Evolutionary conservation across 164 flowering plant genomes (phyloP).

Genomic region (Taxillus chinensis): DNA sequence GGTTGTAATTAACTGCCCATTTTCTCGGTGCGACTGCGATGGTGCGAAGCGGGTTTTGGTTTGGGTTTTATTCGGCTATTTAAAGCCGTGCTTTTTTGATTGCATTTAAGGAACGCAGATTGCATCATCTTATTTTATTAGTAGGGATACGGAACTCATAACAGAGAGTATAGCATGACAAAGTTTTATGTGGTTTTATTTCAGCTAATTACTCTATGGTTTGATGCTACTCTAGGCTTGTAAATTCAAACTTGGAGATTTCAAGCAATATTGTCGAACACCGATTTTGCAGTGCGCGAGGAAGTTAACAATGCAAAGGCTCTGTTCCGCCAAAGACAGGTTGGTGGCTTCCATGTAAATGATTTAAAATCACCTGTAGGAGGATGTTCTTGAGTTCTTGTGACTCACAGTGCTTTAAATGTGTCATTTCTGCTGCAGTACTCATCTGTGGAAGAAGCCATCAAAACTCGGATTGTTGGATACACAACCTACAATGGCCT

Average conservation of each 20-base stretch:
- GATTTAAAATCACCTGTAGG: too few species aligned
- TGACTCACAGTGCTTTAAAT: too few species aligned
- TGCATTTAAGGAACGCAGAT: too few species aligned
- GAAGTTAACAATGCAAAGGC: conserved; percentile 87
- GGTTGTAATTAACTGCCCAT: too few species aligned
- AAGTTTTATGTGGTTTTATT: neutral
- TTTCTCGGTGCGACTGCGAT: too few species aligned
- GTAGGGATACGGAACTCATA: too few species aligned
- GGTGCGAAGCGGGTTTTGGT: too few species aligned
- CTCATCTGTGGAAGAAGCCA: conserved; percentile 81
- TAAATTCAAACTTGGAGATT: conserved; percentile 85
- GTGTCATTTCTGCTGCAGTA: conserved; percentile 38
- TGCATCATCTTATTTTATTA: too few species aligned
- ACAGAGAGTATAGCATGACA: too few species aligned
- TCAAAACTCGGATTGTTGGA: conserved; percentile 72
- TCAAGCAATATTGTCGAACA: conserved; percentile 74
- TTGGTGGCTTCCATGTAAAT: conserved; percentile 20
- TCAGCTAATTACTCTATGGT: neutral
- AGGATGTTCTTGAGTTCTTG: too few species aligned
- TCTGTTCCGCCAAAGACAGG: conserved; percentile 95
- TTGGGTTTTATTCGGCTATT: too few species aligned
- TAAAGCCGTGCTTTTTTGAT: too few species aligned
- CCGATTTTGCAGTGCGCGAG: conserved; percentile 90
- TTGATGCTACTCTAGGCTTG: conserved; percentile 48
- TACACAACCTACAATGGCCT: conserved; percentile 93